Base-by-base conservation (phyloP, 345 rosid species). In the Bruguiera sexangula region DNA sequence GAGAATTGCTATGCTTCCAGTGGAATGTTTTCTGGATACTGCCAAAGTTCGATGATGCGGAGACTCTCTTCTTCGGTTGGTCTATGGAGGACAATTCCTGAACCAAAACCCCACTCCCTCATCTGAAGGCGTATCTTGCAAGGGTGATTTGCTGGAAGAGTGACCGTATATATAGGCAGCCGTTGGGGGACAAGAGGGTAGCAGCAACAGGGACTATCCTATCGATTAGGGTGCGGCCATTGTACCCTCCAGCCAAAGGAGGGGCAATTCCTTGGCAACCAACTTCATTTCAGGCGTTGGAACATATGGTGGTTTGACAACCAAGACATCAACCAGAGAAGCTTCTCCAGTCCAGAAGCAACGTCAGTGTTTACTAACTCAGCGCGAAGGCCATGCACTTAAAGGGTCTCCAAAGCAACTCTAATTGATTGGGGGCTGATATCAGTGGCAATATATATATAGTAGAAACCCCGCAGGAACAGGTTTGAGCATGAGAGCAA, bases 231-330 rank as follows among this genome's bases (percentile, higher is more conserved):
- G 65, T 58, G 52, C 91, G 76, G 43, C 96, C 93, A 60, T 85
- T 84, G 31, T 85, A 85, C 15, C 96, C 99, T 75, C 96, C 97
- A 24, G 96, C 97, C 97, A 96, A 95, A 69, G 97, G 81, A 51
- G 97, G 81, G 1, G 92, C 80, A 43, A 86, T 90, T 46, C 86
- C 84, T 32, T 72, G 78, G 34, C 36, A 21, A 27, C 81, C 82
- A 50, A 87, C 99, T 76, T 95, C 98, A 53, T 87, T 55, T 90
- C 97, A 0, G 99, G 99, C 1, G 96, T 92, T 2, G 99, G 96
- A 55, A 92, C 98, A 66, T 92, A 95, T 43, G 98, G 97, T 3
- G 98, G 92, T 71, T 95, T 92, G 71, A 90, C 99, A 57, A 90
- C 92, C 56, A 90, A 78, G 36, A 94, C 85, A 63, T 89, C 97